These are phyloP conservation scores for Candolleomyces eurysporus DNA, from an alignment of 768 basidiomycete species.

Conservation along the genomic window DNA sequence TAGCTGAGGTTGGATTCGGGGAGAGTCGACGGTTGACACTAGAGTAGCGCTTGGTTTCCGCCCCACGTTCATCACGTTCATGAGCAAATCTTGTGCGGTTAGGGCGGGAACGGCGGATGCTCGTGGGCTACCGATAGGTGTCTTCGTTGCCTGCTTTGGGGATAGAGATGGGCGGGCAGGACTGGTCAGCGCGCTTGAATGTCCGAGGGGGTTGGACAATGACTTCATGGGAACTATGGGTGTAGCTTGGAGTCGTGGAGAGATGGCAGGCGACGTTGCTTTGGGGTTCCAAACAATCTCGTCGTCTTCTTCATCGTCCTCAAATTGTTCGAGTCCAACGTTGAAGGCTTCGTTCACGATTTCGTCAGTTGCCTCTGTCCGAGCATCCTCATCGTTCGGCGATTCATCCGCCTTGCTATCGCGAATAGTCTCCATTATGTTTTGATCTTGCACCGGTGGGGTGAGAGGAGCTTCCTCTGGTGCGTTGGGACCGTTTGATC, in stretches of 20 bases:
- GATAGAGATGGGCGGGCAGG: slow-evolving; percentile 11
- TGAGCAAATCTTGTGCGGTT: slow-evolving; percentile 68
- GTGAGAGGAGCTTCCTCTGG: slow-evolving; percentile 3
- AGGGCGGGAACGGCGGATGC: slow-evolving; percentile 35
- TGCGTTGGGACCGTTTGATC: slow-evolving; percentile 10
- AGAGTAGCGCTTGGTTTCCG: slow-evolving; percentile 19
- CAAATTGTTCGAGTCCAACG: slow-evolving; percentile 36
- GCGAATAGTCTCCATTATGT: slow-evolving; percentile 22
- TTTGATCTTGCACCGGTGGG: slow-evolving; percentile 15
- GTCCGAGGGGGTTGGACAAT: slow-evolving; percentile 26
- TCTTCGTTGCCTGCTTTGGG: slow-evolving; percentile 9
- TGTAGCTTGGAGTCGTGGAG: slow-evolving; percentile 30
- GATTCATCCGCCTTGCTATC: slow-evolving; percentile 19
- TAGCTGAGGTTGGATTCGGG: slow-evolving; percentile 40
- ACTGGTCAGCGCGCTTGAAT: slow-evolving; percentile 7
- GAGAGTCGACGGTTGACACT: slow-evolving; percentile 22
- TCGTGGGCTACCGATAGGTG: slow-evolving; percentile 9
- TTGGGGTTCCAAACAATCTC: slow-evolving; percentile 77
- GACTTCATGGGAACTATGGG: slow-evolving; percentile 35
- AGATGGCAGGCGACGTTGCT: slow-evolving; percentile 30
- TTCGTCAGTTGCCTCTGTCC: slow-evolving; percentile 75
- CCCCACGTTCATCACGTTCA: slow-evolving; percentile 45
- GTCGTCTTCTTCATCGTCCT: slow-evolving; percentile 57
- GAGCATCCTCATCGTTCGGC: slow-evolving; percentile 52
- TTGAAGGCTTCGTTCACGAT: slow-evolving; percentile 69